Conservation (phyloP, 2,329 filamentous ascomycete genomes). For the Penicillium sp. region DNA sequence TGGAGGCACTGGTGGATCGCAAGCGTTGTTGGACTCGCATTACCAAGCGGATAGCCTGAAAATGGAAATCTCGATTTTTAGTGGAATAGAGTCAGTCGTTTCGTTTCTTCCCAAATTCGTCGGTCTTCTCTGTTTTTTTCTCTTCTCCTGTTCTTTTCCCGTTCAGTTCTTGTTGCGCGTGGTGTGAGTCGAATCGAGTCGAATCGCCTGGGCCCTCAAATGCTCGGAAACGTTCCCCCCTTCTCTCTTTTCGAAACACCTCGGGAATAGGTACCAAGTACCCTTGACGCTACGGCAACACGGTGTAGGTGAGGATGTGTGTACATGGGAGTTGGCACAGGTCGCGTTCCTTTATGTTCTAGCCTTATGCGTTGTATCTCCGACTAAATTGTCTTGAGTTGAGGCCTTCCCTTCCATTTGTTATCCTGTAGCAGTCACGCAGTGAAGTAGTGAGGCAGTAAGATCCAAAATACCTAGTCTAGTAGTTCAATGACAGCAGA, state of each 20-base stretch:
- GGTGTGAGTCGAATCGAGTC: constrained; percentile 13
- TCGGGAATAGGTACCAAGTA: constrained; percentile 2
- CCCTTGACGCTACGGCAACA: constrained; percentile 8
- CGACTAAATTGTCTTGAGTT: constrained; percentile 24
- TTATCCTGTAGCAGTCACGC: constrained; percentile 9
- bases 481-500: too few relatives aligned
- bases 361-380: constrained; percentile 24
- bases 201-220: background rate
- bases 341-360: constrained; percentile 26
- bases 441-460: too few relatives aligned
- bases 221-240: constrained; percentile 3
- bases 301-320: constrained; percentile 23
- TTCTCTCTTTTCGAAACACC: constrained; percentile 8
- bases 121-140: constrained; percentile 21
- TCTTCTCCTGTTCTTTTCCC: constrained; percentile 17
- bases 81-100: constrained; percentile 46
- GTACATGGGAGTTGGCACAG: constrained; percentile 26
- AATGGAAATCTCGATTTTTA: constrained; percentile 45
- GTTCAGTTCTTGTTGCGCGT: constrained; percentile 1
- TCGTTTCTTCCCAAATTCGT: constrained; percentile 19
- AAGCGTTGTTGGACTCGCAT: constrained; percentile 44
- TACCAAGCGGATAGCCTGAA: constrained; percentile 46
- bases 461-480: too few relatives aligned
- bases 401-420: background rate
- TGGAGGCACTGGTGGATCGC: constrained; percentile 42